Conservation (phyloP, 164 flowering plant species). For the Tinospora cordifolia region DNA sequence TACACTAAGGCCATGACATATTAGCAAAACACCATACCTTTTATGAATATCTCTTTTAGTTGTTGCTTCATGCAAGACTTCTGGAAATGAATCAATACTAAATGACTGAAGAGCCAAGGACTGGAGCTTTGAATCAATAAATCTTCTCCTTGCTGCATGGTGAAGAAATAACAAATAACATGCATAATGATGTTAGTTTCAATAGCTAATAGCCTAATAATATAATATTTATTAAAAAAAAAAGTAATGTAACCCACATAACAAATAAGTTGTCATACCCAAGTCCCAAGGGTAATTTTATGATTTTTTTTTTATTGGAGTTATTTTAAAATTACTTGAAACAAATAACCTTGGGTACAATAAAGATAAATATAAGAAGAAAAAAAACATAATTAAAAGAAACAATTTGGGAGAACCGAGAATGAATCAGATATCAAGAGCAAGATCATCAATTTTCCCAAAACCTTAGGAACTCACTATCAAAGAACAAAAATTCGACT, state of each 20-base stretch:
- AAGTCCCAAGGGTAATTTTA: too few species aligned
- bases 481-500: too few species aligned
- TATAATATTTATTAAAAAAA: neutral
- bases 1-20: neutral
- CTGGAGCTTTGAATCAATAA: constrained; percentile 62
- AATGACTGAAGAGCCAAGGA: constrained; percentile 45
- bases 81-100: constrained; percentile 52
- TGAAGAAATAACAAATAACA: neutral
- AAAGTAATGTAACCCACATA: neutral
- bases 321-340: too few species aligned
- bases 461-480: too few species aligned
- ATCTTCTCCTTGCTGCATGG: constrained; percentile 72
- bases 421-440: too few species aligned
- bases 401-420: too few species aligned
- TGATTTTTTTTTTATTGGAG: too few species aligned
- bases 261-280: neutral
- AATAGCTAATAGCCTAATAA: neutral
- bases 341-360: too few species aligned
- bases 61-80: constrained; percentile 50
- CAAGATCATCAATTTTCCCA: too few species aligned
- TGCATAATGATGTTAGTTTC: neutral
- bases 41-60: constrained; percentile 72
- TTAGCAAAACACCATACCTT: constrained; percentile 42
- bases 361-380: too few species aligned
- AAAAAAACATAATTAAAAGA: too few species aligned